These are phyloP conservation scores for Kwoniella mangroviensis DNA, from an alignment of 768 basidiomycete species.

Conservation along the genomic window DNA sequence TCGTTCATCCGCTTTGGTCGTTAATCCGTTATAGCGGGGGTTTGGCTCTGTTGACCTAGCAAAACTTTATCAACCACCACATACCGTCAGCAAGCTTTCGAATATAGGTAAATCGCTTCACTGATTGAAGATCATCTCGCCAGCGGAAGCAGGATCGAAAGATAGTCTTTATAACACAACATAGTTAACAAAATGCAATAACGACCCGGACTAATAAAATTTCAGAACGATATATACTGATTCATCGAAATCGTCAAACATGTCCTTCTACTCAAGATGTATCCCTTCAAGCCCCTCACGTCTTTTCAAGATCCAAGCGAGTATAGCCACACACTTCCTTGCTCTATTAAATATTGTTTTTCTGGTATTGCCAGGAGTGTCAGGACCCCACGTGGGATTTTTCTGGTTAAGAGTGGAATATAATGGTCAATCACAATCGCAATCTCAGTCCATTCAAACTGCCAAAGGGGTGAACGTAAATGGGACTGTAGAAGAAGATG, in stretches of 20 bases:
- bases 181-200: too few species aligned
- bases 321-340: slow-evolving; percentile 9
- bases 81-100: too few species aligned
- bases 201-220: too few species aligned
- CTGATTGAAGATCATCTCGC: too few species aligned
- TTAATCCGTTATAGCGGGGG: too few species aligned
- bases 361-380: slow-evolving; percentile 19
- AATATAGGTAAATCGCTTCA: too few species aligned
- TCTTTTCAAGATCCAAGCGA: background rate
- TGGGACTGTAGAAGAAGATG: background rate
- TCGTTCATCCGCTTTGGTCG: too few species aligned
- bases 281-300: background rate
- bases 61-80: too few species aligned
- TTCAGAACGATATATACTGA: background rate
- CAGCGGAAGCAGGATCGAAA: too few species aligned
- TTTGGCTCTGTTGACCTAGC: too few species aligned
- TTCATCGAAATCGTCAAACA: background rate
- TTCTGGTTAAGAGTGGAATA: slow-evolving; percentile 25
- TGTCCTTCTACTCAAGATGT: background rate
- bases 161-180: too few species aligned
- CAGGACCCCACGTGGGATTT: slow-evolving; percentile 20
- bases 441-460: background rate
- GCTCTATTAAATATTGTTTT: slow-evolving; percentile 22
- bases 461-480: background rate
- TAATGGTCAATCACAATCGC: background rate